These are phyloP conservation scores for Russula lepida DNA, from an alignment of 768 basidiomycete species.

Conservation along the genomic window DNA sequence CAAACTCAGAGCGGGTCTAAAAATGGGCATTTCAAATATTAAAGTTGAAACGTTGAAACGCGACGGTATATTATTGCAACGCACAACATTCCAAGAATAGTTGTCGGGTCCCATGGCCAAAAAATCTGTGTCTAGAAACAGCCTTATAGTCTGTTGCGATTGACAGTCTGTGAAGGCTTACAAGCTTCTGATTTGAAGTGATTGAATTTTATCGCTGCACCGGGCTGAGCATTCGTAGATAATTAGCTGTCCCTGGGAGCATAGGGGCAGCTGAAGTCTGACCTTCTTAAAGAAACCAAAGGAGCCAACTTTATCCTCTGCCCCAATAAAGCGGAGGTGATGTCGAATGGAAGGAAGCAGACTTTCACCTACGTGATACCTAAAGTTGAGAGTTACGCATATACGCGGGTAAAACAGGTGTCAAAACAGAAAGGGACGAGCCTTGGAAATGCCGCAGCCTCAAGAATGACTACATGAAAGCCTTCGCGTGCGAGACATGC, in stretches of 20 bases:
- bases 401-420: background rate
- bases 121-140: slow-evolving; percentile 48
- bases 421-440: slow-evolving; percentile 20
- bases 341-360: slow-evolving; percentile 43
- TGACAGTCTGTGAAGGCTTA: slow-evolving; percentile 27
- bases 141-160: background rate
- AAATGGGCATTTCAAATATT: background rate
- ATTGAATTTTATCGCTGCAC: slow-evolving; percentile 52
- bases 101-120: slow-evolving; percentile 41
- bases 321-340: slow-evolving; percentile 44
- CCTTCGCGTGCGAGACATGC: slow-evolving; percentile 50
- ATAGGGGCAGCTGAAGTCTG: background rate
- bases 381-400: slow-evolving; percentile 9
- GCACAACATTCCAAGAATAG: slow-evolving; percentile 53
- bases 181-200: slow-evolving; percentile 49
- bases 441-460: slow-evolving; percentile 50
- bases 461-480: slow-evolving; percentile 47
- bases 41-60: background rate
- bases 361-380: slow-evolving; percentile 44
- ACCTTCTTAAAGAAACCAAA: slow-evolving; percentile 46
- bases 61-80: slow-evolving; percentile 22
- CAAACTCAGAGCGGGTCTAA: slow-evolving; percentile 52
- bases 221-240: slow-evolving; percentile 34
- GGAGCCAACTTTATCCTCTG: slow-evolving; percentile 35
- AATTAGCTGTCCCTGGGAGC: background rate